These are phyloP conservation scores for Ciborinia camelliae DNA, from an alignment of 2,329 filamentous ascomycete species.

Conservation along the genomic window DNA sequence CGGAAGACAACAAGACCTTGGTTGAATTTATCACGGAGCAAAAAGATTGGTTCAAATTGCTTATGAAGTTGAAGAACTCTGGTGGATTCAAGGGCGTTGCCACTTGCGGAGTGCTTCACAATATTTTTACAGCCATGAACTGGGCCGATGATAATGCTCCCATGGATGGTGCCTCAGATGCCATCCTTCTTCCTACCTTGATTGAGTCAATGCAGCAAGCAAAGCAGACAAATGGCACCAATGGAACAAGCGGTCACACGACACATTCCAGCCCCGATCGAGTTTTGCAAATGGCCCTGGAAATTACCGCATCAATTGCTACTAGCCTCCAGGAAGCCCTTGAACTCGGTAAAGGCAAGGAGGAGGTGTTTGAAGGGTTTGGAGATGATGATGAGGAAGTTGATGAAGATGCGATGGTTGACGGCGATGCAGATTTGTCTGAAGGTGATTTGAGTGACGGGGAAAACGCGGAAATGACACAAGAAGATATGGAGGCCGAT, in stretches of 20 bases:
- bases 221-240: constrained; percentile 4
- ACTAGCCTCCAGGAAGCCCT: constrained; percentile 54
- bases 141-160: constrained; percentile 52
- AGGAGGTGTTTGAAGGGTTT: constrained; percentile 43
- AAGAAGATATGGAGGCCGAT: constrained; percentile 58
- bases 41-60: constrained; percentile 47
- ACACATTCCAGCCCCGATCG: constrained; percentile 33
- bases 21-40: constrained; percentile 53
- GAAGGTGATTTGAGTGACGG: constrained; percentile 41
- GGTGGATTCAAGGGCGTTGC: constrained; percentile 50
- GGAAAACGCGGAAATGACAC: constrained; percentile 49
- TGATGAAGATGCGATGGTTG: constrained; percentile 39
- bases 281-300: constrained; percentile 48
- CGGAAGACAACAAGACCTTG: constrained; percentile 57
- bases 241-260: constrained; percentile 22
- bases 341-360: constrained; percentile 44
- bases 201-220: constrained; percentile 34
- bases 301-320: constrained; percentile 62
- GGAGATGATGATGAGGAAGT: constrained; percentile 35
- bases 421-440: constrained; percentile 43
- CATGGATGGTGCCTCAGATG: constrained; percentile 49
- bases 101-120: constrained; percentile 60
- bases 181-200: constrained; percentile 48
- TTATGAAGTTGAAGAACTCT: constrained; percentile 49
- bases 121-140: constrained; percentile 53